phyloP scores from a whole-genome alignment of 2,329 filamentous ascomycete species.

The Drechslera avenae region DNA sequence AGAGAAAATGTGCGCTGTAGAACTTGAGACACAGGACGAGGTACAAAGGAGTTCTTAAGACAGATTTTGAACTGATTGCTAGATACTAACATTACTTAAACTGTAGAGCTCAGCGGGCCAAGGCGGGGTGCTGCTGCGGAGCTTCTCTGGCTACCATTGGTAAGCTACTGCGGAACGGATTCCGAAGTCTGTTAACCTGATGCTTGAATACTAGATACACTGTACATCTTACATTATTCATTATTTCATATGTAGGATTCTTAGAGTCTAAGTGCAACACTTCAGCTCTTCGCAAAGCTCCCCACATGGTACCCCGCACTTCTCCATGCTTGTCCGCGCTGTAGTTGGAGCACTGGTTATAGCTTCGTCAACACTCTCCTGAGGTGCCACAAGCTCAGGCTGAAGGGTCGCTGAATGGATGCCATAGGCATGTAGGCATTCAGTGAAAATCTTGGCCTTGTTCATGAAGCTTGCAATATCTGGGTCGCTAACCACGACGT shows the following conservation, averaged over 20 bases:
- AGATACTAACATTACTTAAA: background rate
- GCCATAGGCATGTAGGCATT: conserved; percentile 75
- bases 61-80: too few species aligned
- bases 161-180: conserved; percentile 10
- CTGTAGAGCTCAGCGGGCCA: background rate
- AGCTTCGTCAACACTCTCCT: background rate
- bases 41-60: background rate
- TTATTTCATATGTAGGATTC: background rate
- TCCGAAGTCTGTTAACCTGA: background rate
- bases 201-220: background rate
- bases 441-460: conserved; percentile 65
- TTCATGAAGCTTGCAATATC: conserved; percentile 64
- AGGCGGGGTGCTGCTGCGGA: conserved; percentile 4
- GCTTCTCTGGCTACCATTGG: conserved; percentile 6
- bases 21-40: too few species aligned
- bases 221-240: background rate
- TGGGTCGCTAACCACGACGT: conserved; percentile 66
- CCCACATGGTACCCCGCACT: conserved; percentile 61
- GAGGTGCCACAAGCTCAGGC: conserved; percentile 58
- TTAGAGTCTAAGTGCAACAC: conserved; percentile 45
- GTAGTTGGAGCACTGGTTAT: conserved; percentile 21
- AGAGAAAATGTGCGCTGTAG: too few species aligned
- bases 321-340: conserved; percentile 36
- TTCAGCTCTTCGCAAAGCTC: conserved; percentile 58
- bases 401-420: conserved; percentile 75